Evolutionary conservation across 192 early-diverging fungal species (phyloP), one percentile per base, ranked within the genome.

Genomic region (Spizellomyces sp.): DNA sequence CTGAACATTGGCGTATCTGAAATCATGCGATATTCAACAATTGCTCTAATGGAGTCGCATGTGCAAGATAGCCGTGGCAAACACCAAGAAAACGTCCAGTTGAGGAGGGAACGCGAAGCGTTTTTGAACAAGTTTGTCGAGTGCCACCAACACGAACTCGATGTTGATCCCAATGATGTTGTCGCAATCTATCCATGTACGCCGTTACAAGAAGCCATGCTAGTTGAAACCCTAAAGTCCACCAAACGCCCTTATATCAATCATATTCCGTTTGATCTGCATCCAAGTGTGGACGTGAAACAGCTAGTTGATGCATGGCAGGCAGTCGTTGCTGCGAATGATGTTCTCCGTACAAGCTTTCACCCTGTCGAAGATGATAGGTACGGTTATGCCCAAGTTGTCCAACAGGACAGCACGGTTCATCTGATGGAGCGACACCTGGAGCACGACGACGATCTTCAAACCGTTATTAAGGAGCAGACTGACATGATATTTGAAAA

Each of bases 201-300:
- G 4, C 67, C 60, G 36, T 55, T 75, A 48, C 75, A 77, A 77
- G 56, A 67, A 42, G 75, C 48, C 43, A 77, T 77, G 75, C 45
- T 76, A 58, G 71, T 56, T 36, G 45, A 76, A 15, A 69, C n/a
- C 10, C 42, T 57, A n/a, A 12, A 67, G 41, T 44, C 22, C 4
- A 54, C n/a, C 50, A 45, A 10, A 7, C 19, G 21, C 9, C 43
- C 27, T 45, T 76, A 75, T 44, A 17, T 73, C 36, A 58, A 64
- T 17, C 62, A 64, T 8, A 22, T 58, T 42, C 36, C 64, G 19
- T 76, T 70, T 48, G 59, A 61, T 27, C 17, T 61, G 21, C 17
- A 61, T 15, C 14, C 22, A 27, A 14, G 42, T 15, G 59, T 61
- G 22, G 59, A 61, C 36, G 42, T 61, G 14, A 4, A 19, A 15